A percentile compares a stretch with the other conserved stretches of the same genome.
These are phyloP conservation scores for Cordyceps pruinosa DNA, from an alignment of 2,329 filamentous ascomycete species.

Conservation along the genomic window DNA sequence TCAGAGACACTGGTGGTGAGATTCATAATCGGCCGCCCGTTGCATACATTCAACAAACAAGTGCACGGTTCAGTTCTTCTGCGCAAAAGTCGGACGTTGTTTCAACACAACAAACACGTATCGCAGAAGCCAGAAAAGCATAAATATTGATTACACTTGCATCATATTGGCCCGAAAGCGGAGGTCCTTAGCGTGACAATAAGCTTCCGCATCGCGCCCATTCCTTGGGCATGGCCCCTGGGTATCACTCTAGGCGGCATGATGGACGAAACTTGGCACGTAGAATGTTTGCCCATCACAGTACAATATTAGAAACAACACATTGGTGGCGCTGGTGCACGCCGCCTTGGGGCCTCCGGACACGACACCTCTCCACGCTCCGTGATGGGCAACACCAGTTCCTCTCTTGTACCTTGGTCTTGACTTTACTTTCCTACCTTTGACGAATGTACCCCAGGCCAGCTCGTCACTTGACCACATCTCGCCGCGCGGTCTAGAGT, in stretches of 20 bases:
- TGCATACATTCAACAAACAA: neutral
- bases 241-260: too few relatives aligned
- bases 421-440: constrained; percentile 1
- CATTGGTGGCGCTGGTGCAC: too few relatives aligned
- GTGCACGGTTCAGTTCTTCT: too few relatives aligned
- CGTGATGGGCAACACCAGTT: too few relatives aligned
- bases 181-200: neutral
- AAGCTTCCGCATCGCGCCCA: neutral
- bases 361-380: too few relatives aligned
- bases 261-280: too few relatives aligned
- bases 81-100: too few relatives aligned
- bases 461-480: neutral
- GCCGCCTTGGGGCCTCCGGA: too few relatives aligned
- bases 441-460: neutral
- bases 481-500: constrained; percentile 2
- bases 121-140: neutral
- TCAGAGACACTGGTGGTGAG: too few relatives aligned
- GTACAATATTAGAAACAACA: too few relatives aligned
- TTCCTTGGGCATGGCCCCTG: neutral
- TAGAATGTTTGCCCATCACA: too few relatives aligned
- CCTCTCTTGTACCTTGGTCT: too few relatives aligned
- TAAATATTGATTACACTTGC: neutral
- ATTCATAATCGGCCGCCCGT: neutral
- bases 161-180: neutral
- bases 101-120: constrained; percentile 4